Evolutionary conservation across 2,329 filamentous ascomycete genomes (phyloP).

Genomic region (Exophiala oligosperma): DNA sequence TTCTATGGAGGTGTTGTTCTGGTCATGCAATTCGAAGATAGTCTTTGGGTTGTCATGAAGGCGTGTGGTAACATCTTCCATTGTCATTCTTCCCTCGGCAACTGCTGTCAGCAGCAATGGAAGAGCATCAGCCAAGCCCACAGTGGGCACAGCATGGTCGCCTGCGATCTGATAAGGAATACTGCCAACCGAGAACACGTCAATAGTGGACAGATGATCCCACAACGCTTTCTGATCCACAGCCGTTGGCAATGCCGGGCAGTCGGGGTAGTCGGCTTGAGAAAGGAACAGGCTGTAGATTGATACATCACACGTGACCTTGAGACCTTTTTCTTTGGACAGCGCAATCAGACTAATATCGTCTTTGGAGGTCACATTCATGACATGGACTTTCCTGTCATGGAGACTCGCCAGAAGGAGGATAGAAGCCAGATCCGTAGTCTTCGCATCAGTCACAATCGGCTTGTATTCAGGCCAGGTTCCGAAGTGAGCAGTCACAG

Average conservation of each 20-base stretch:
- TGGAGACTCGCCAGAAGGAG: conserved; percentile 75
- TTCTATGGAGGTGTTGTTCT: conserved; percentile 71
- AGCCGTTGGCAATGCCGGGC: conserved; percentile 63
- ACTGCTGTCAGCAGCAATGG: conserved; percentile 76
- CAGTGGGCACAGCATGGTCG: conserved; percentile 57
- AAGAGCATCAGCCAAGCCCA: conserved; percentile 71
- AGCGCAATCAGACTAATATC: conserved; percentile 76
- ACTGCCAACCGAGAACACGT: conserved; percentile 77
- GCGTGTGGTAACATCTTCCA: conserved; percentile 70
- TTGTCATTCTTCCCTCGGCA: conserved; percentile 68
- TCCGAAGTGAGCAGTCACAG: conserved; percentile 76
- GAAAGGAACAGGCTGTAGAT: conserved; percentile 76
- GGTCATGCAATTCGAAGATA: conserved; percentile 81
- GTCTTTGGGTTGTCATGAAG: conserved; percentile 77
- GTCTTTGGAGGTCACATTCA: conserved; percentile 76
- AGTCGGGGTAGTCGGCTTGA: conserved; percentile 68
- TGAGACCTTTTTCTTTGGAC: conserved; percentile 77
- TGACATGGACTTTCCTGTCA: conserved; percentile 75
- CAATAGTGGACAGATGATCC: conserved; percentile 71
- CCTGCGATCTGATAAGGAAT: conserved; percentile 73
- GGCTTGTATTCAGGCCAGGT: conserved; percentile 77
- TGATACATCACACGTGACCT: conserved; percentile 80
- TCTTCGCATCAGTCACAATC: conserved; percentile 78
- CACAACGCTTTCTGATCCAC: conserved; percentile 72
- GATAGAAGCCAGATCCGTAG: conserved; percentile 77